Evolutionary conservation across 192 early-diverging fungal genomes (phyloP).

Genomic region (Gigaspora rosea): DNA sequence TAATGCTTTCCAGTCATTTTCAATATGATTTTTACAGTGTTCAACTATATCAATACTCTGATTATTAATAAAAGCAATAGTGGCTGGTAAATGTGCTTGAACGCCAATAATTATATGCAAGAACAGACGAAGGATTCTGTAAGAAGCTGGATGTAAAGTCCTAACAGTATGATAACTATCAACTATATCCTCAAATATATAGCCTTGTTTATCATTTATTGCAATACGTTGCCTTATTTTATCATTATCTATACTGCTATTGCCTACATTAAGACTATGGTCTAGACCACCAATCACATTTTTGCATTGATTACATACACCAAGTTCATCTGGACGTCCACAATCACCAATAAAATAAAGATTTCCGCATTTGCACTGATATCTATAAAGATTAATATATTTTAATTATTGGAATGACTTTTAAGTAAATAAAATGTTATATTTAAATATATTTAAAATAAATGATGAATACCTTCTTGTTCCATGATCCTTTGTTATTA

Average conservation of each 20-base stretch:
- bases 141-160: conserved; percentile 22
- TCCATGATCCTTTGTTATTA: background rate
- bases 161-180: conserved; percentile 17
- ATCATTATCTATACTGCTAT: background rate
- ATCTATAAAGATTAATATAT: background rate
- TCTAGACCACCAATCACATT: conserved; percentile 13
- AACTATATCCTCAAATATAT: background rate
- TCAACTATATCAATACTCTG: background rate
- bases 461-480: background rate
- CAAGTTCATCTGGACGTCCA: background rate
- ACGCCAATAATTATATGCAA: conserved; percentile 32
- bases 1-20: conserved; percentile 33
- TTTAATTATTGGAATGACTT: too few species aligned
- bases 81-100: background rate
- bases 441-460: too few species aligned
- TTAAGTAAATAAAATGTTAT: too few species aligned
- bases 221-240: background rate
- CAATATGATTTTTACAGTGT: conserved; percentile 28
- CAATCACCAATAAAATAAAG: conserved; percentile 27
- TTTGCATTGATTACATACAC: conserved; percentile 21
- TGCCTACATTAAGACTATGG: background rate
- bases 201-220: conserved; percentile 4
- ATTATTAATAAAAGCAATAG: conserved; percentile 6
- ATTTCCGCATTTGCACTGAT: conserved; percentile 32
- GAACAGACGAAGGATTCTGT: conserved; percentile 33